Percentiles rank a stretch among this genome's conserved stretches.
Evolutionary conservation across 2,329 filamentous ascomycete species (phyloP).

Genomic region (Apiospora rasikravindrae): DNA sequence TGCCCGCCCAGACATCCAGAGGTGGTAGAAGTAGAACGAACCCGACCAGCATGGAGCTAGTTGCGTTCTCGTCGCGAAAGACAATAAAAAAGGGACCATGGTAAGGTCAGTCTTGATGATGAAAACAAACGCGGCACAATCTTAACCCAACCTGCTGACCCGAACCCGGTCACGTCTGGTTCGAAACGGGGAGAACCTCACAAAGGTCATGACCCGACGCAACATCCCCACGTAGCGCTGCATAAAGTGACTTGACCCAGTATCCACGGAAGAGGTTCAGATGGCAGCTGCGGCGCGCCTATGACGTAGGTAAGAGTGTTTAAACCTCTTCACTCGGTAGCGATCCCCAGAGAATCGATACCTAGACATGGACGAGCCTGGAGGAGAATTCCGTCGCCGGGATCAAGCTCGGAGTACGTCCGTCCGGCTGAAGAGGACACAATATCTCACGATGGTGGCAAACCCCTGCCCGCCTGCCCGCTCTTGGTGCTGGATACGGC

Average conservation of each 20-base stretch:
- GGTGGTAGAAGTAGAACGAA: neutral
- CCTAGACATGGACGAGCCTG: neutral
- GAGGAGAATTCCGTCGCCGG: constrained; percentile 3
- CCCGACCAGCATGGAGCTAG: neutral
- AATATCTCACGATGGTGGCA: constrained; percentile 15
- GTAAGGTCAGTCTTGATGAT: neutral
- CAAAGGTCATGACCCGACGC: neutral
- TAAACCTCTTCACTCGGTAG: neutral
- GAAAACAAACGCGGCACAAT: neutral
- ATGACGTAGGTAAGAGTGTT: neutral
- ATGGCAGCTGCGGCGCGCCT: constrained; percentile 1
- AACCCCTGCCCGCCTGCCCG: neutral
- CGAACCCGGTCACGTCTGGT: neutral
- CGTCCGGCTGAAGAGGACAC: neutral
- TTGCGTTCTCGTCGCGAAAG: neutral
- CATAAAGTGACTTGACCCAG: neutral
- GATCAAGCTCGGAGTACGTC: neutral
- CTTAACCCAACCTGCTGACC: neutral
- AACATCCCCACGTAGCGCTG: neutral
- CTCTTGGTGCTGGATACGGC: neutral
- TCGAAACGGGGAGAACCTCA: neutral
- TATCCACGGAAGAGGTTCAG: neutral
- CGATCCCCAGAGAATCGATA: neutral
- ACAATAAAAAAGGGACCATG: neutral
- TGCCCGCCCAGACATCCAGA: neutral